Evolutionary conservation across 148 eudicot genomes (phyloP).

Genomic region (Beta vulgaris): DNA sequence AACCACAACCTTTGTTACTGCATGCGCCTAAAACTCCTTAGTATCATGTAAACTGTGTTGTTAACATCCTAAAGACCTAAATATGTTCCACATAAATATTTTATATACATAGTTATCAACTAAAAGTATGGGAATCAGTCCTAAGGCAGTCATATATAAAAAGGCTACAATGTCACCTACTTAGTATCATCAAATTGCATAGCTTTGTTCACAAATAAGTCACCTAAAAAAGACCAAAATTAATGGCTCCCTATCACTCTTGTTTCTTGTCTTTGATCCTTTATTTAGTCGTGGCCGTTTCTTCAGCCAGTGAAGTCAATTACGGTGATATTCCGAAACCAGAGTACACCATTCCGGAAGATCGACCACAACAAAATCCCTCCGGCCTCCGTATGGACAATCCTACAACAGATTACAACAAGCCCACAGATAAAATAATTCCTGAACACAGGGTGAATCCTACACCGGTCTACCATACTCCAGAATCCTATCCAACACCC

Average conservation of each 20-base stretch:
- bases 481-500: constrained; percentile 1
- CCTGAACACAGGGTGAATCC: neutral
- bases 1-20: constrained; percentile 25
- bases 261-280: constrained; percentile 12
- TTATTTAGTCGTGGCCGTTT: neutral
- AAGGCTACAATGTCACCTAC: neutral
- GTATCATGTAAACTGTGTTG: neutral
- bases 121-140: neutral
- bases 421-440: neutral
- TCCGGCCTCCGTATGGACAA: neutral
- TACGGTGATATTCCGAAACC: neutral
- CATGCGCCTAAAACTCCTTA: neutral
- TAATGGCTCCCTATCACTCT: constrained; percentile 15
- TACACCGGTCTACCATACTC: neutral
- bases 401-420: neutral
- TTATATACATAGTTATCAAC: no score
- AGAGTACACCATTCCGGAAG: neutral
- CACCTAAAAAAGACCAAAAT: neutral
- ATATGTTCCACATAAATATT: neutral
- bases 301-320: constrained; percentile 11
- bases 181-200: neutral
- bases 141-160: neutral
- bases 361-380: neutral
- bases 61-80: no score
- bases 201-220: neutral